phyloP scores from a whole-genome alignment of 208 protist species.

The Leishmania aethiopica region DNA sequence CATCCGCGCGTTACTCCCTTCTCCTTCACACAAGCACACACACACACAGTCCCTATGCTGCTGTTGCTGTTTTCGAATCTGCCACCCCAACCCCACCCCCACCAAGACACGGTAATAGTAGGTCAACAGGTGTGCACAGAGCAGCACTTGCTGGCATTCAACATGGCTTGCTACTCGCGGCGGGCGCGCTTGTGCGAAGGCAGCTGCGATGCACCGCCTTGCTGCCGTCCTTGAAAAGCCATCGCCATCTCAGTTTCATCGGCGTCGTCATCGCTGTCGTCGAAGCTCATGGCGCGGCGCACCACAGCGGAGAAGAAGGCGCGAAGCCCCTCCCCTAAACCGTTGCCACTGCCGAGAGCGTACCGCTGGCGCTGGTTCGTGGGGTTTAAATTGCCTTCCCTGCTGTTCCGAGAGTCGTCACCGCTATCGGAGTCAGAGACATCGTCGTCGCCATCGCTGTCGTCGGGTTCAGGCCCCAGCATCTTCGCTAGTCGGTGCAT shows the following conservation, averaged over 20 bases:
- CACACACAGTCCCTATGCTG: not conserved
- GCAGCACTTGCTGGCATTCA: too few relatives aligned
- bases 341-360: constrained; percentile 15
- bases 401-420: constrained; percentile 8
- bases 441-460: not conserved
- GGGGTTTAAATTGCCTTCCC: not conserved
- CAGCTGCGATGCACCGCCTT: not conserved
- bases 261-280: constrained; percentile 39
- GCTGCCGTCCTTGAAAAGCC: not conserved
- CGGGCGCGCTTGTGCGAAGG: constrained; percentile 30
- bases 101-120: not conserved
- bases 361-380: constrained; percentile 15
- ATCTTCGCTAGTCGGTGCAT: not conserved
- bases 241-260: not conserved
- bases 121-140: not conserved
- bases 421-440: constrained; percentile 32
- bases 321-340: constrained; percentile 16
- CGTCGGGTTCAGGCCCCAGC: not conserved
- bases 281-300: constrained; percentile 44
- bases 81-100: too few relatives aligned
- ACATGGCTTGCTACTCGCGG: not conserved
- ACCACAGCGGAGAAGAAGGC: constrained; percentile 52
- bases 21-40: not conserved
- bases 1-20: not conserved
- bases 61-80: not conserved